Evolutionary conservation across 78 protist species (phyloP).

Genomic region (Dictyostelium firmibasis): DNA sequence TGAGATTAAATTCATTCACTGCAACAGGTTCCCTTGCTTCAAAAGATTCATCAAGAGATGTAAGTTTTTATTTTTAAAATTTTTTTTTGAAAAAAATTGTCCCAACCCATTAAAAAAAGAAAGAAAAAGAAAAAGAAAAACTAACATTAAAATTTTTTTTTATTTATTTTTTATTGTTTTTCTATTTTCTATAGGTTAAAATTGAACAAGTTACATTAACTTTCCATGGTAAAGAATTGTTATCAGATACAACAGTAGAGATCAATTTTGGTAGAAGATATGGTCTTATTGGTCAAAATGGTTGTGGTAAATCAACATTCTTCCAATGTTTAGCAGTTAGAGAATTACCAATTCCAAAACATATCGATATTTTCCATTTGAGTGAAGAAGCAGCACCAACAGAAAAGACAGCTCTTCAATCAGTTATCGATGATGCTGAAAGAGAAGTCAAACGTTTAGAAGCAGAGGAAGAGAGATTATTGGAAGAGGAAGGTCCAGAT

Average conservation of each 20-base stretch:
- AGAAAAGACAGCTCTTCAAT: slow-evolving; percentile 81
- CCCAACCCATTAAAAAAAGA: background rate
- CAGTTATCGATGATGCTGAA: slow-evolving; percentile 82
- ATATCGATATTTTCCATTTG: slow-evolving; percentile 76
- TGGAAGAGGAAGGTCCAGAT: slow-evolving; percentile 63
- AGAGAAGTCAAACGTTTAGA: slow-evolving; percentile 65
- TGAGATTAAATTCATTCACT: slow-evolving; percentile 73
- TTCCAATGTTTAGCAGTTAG: slow-evolving; percentile 84
- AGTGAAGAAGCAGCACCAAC: slow-evolving; percentile 67
- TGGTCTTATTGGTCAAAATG: slow-evolving; percentile 95
- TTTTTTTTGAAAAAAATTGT: background rate
- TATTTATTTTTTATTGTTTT: background rate
- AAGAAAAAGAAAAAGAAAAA: background rate
- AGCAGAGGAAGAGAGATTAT: slow-evolving; percentile 33
- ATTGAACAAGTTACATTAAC: slow-evolving; percentile 78
- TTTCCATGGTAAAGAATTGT: slow-evolving; percentile 72
- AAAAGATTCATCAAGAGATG: slow-evolving; percentile 77
- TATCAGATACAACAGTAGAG: slow-evolving; percentile 64
- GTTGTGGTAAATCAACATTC: slow-evolving; percentile 93
- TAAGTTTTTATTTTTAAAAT: background rate
- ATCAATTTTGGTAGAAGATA: slow-evolving; percentile 87
- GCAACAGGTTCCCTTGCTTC: slow-evolving; percentile 63
- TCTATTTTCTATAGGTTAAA: slow-evolving; percentile 22
- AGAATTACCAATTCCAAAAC: slow-evolving; percentile 89
- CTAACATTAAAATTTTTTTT: background rate